A percentile compares a stretch with the other conserved stretches of the same genome.
These are phyloP conservation scores for Aspergillus melleus DNA, from an alignment of 2,329 filamentous ascomycete genomes.

Conservation along the genomic window DNA sequence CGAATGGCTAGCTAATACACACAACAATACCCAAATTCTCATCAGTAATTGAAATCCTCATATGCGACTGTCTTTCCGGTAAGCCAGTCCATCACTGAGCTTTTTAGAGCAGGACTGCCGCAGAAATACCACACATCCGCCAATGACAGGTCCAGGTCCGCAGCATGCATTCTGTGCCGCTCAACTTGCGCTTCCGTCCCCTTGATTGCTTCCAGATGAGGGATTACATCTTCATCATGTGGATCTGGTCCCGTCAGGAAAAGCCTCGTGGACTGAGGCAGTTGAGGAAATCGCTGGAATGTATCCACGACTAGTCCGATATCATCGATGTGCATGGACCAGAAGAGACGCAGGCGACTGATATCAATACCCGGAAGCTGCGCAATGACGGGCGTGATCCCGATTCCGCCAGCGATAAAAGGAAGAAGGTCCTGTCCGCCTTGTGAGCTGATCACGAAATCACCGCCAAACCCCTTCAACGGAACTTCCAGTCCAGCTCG, in stretches of 20 bases:
- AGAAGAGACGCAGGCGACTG: slow-evolving; percentile 59
- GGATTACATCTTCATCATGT: slow-evolving; percentile 35
- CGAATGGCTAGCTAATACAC: background rate
- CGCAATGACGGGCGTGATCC: slow-evolving; percentile 77
- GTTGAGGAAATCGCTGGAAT: slow-evolving; percentile 52
- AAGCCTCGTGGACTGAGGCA: slow-evolving; percentile 57
- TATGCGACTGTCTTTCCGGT: slow-evolving; percentile 55
- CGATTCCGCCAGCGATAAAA: slow-evolving; percentile 78
- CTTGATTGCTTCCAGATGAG: slow-evolving; percentile 43
- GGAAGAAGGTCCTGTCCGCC: slow-evolving; percentile 43
- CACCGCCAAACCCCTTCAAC: slow-evolving; percentile 72
- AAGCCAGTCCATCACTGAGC: slow-evolving; percentile 54
- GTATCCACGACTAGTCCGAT: slow-evolving; percentile 61
- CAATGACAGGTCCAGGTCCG: slow-evolving; percentile 45
- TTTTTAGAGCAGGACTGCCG: slow-evolving; percentile 53
- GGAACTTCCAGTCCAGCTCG: slow-evolving; percentile 60
- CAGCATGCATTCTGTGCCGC: slow-evolving; percentile 48
- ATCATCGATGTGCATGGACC: slow-evolving; percentile 66
- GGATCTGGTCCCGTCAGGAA: slow-evolving; percentile 61
- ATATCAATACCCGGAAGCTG: slow-evolving; percentile 59
- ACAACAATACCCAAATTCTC: background rate
- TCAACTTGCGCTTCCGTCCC: slow-evolving; percentile 36
- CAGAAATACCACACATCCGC: slow-evolving; percentile 61
- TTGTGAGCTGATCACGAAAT: slow-evolving; percentile 49
- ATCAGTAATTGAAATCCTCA: slow-evolving; percentile 61